A percentile compares a stretch with the other conserved stretches of the same genome.
phyloP scores from a whole-genome alignment of 2,329 filamentous ascomycete genomes.

The Colletotrichum magnum region DNA sequence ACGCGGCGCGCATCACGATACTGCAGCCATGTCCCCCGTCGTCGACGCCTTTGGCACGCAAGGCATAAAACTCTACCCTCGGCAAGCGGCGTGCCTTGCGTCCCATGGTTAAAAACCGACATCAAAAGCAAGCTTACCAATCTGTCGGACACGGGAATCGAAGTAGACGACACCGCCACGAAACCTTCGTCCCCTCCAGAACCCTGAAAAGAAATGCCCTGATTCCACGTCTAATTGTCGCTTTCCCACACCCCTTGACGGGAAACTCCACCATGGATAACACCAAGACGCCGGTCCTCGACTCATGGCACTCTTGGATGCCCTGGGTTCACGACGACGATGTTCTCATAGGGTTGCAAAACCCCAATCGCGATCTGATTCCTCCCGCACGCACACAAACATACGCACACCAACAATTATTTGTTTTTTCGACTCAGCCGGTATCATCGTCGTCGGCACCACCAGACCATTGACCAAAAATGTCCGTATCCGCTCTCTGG shows the following conservation, averaged over 20 bases:
- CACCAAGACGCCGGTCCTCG: slow-evolving; percentile 4
- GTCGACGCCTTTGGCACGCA: background rate
- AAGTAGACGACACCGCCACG: background rate
- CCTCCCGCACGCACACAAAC: slow-evolving; percentile 11
- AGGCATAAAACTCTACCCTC: slow-evolving; percentile 10
- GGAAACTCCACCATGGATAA: slow-evolving; percentile 20
- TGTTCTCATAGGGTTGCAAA: slow-evolving; percentile 16
- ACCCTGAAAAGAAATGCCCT: background rate
- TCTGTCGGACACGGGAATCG: background rate
- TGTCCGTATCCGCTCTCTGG: background rate
- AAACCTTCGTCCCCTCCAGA: slow-evolving; percentile 9
- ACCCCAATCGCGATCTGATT: slow-evolving; percentile 23
- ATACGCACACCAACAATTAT: background rate
- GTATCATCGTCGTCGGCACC: background rate
- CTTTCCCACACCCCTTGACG: background rate
- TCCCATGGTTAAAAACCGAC: background rate
- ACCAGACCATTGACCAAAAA: background rate
- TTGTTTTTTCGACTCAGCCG: background rate
- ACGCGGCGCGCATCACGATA: slow-evolving; percentile 1
- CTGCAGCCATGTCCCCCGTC: slow-evolving; percentile 4
- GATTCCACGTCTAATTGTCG: slow-evolving; percentile 14
- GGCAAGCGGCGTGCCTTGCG: no score
- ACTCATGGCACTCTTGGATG: slow-evolving; percentile 16
- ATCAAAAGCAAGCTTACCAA: background rate
- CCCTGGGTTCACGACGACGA: background rate